A percentile compares a stretch with the other conserved stretches of the same genome.
phyloP scores from a whole-genome alignment of 2,329 filamentous ascomycete species.

The Aspergillus spinulosporus region DNA sequence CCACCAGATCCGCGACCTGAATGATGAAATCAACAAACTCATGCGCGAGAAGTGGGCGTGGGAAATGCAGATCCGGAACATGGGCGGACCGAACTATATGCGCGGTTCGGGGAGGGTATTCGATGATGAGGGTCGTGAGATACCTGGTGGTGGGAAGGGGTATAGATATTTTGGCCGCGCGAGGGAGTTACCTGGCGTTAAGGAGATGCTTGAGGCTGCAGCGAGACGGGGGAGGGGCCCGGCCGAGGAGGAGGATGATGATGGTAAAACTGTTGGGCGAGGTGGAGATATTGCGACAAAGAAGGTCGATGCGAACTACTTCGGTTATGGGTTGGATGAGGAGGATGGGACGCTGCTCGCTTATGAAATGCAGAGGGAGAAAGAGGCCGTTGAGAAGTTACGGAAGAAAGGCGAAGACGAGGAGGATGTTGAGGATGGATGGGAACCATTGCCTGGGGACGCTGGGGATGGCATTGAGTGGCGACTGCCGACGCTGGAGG shows the following conservation, averaged over 20 bases:
- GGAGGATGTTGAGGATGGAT: slow-evolving; percentile 62
- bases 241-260: slow-evolving; percentile 66
- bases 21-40: slow-evolving; percentile 98
- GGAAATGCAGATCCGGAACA: slow-evolving; percentile 92
- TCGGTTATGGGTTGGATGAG: slow-evolving; percentile 90
- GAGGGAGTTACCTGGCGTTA: slow-evolving; percentile 86
- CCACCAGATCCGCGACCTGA: slow-evolving; percentile 95
- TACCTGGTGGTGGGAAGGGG: slow-evolving; percentile 73
- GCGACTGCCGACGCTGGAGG: slow-evolving; percentile 80
- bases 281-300: slow-evolving; percentile 51
- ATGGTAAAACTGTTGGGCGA: slow-evolving; percentile 49
- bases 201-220: slow-evolving; percentile 89
- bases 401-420: slow-evolving; percentile 59
- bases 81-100: slow-evolving; percentile 98
- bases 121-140: slow-evolving; percentile 71
- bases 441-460: slow-evolving; percentile 87
- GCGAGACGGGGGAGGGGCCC: slow-evolving; percentile 62
- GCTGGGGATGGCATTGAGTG: slow-evolving; percentile 77
- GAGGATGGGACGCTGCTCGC: slow-evolving; percentile 78
- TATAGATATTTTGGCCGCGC: slow-evolving; percentile 95
- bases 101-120: slow-evolving; percentile 68
- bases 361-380: slow-evolving; percentile 82
- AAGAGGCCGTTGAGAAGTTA: slow-evolving; percentile 72
- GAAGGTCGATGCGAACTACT: slow-evolving; percentile 90
- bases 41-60: slow-evolving; percentile 99